Percentiles rank a stretch among this genome's conserved stretches.
Conservation (phyloP, 1,284 basidiomycete genomes). For the Sanghuangporus weigelae region DNA sequence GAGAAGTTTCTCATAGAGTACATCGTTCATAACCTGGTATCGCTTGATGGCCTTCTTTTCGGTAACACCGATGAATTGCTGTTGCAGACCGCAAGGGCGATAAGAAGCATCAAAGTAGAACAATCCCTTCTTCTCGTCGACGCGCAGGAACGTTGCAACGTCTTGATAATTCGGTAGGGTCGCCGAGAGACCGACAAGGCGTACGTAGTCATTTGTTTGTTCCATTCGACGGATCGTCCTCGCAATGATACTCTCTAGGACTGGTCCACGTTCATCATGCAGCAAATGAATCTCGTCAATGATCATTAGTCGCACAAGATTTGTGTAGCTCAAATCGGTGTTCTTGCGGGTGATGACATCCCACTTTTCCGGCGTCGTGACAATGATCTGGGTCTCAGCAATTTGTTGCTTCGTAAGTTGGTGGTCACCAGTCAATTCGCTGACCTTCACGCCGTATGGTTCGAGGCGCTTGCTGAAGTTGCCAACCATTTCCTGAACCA, state of each 20-base stretch:
- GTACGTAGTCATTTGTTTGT: constrained; percentile 88
- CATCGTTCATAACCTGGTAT: constrained; percentile 97
- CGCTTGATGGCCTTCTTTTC: constrained; percentile 99
- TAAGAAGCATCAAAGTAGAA: constrained; percentile 97
- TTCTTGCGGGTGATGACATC: constrained; percentile 98
- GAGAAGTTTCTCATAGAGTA: constrained; percentile 97
- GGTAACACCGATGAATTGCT: constrained; percentile 96
- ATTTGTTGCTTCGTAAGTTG: constrained; percentile 99
- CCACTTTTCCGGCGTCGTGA: constrained; percentile 99
- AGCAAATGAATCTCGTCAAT: constrained; percentile 98
- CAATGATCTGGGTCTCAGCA: constrained; percentile 95
- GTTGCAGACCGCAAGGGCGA: constrained; percentile 92
- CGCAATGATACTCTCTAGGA: constrained; percentile 89
- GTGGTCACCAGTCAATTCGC: constrained; percentile 94
- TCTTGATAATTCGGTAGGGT: constrained; percentile 98
- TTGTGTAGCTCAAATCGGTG: constrained; percentile 96
- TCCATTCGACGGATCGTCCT: constrained; percentile 94
- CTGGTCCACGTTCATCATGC: constrained; percentile 98
- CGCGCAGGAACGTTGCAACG: constrained; percentile 97
- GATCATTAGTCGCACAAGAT: constrained; percentile 94
- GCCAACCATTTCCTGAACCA: constrained; percentile 96
- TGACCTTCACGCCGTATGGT: constrained; percentile 82
- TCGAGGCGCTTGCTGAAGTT: constrained; percentile 86
- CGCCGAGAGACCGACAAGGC: constrained; percentile 92
- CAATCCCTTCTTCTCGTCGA: constrained; percentile 87